These are phyloP conservation scores for Ganoderma lingzhi DNA, from an alignment of 1,284 basidiomycete genomes.

Conservation along the genomic window DNA sequence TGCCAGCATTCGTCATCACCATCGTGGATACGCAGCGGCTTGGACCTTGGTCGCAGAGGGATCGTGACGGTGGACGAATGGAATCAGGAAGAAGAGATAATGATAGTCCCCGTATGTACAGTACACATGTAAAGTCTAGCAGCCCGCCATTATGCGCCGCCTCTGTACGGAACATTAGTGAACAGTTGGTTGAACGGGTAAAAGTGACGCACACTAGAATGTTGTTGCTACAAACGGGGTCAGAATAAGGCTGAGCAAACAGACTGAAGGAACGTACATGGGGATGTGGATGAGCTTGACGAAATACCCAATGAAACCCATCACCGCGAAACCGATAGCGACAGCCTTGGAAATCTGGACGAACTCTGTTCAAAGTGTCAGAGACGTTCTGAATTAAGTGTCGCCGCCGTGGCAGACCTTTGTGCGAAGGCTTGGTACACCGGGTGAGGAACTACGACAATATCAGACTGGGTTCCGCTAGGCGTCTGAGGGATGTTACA, in stretches of 20 bases:
- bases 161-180: constrained; percentile 37
- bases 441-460: constrained; percentile 86
- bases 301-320: constrained; percentile 98
- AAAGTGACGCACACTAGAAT: constrained; percentile 85
- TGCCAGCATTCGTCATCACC: background rate
- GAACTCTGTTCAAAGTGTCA: constrained; percentile 69
- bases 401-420: constrained; percentile 62
- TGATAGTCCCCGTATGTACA: constrained; percentile 37
- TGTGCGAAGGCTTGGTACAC: constrained; percentile 97
- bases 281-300: constrained; percentile 97
- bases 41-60: background rate
- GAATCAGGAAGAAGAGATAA: constrained; percentile 19
- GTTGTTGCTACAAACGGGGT: constrained; percentile 75
- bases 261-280: constrained; percentile 70
- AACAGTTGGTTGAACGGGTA: background rate
- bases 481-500: constrained; percentile 36
- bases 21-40: background rate
- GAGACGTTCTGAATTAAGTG: background rate
- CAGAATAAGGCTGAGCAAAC: constrained; percentile 27
- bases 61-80: constrained; percentile 3
- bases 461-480: background rate
- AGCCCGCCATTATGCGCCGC: constrained; percentile 61
- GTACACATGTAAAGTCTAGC: constrained; percentile 27
- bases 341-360: constrained; percentile 93
- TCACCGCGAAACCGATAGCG: constrained; percentile 93